Conservation (phyloP, 129 eudicot genomes). For the Ambrosia artemisiifolia region DNA sequence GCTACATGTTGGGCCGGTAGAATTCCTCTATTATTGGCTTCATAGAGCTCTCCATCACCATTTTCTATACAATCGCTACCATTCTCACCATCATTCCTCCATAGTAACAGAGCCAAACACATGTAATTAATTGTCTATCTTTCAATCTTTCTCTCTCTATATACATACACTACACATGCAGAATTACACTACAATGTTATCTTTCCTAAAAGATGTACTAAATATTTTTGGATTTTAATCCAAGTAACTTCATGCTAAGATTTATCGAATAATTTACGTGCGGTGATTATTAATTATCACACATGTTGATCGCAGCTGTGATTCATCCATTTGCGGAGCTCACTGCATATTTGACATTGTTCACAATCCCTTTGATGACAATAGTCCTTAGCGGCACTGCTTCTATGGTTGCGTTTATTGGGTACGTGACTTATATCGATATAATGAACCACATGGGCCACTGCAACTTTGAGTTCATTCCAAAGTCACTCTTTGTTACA, state of each 20-base stretch:
- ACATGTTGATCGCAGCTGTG: conserved; percentile 47
- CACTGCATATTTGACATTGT: conserved; percentile 42
- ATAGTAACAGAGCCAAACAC: conserved; percentile 78
- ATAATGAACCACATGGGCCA: conserved; percentile 77
- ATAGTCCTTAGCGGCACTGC: conserved; percentile 28
- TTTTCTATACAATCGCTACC: conserved; percentile 66
- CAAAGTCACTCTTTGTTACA: conserved; percentile 31
- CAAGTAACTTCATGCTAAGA: no score
- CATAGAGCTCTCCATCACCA: conserved; percentile 30
- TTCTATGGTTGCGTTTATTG: conserved; percentile 26
- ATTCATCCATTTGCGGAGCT: conserved; percentile 10
- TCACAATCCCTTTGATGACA: conserved; percentile 52
- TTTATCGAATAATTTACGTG: background rate
- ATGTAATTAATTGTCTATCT: conserved; percentile 43
- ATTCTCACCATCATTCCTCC: conserved; percentile 80
- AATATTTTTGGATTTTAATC: no score
- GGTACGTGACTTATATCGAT: conserved; percentile 48
- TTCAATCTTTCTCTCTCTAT: background rate
- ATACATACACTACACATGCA: background rate
- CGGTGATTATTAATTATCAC: background rate
- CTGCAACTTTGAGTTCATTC: conserved; percentile 68
- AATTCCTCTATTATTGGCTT: conserved; percentile 67
- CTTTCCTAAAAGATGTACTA: no score
- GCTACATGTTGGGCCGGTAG: conserved; percentile 57
- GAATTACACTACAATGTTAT: no score